These are phyloP conservation scores for Geotrichum ghanense DNA, from an alignment of 805 yeast species.

Conservation along the genomic window DNA sequence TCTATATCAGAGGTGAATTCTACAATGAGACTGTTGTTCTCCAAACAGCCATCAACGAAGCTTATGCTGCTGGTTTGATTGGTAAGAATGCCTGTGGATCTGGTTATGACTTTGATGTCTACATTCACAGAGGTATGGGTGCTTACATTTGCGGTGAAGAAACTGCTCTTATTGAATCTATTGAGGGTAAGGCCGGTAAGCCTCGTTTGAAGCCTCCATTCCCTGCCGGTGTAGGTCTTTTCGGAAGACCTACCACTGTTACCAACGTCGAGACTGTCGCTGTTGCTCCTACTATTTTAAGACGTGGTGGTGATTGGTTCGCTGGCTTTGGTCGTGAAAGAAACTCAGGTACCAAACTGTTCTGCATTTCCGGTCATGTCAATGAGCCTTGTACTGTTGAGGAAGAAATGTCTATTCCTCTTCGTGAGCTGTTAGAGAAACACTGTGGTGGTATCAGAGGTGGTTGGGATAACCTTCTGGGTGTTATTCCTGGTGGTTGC, in stretches of 20 bases:
- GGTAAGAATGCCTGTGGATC: conserved; percentile 84
- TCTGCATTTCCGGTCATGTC: conserved; percentile 82
- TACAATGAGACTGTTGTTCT: conserved; percentile 66
- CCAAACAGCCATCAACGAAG: conserved; percentile 79
- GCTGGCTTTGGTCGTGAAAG: conserved; percentile 75
- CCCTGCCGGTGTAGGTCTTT: conserved; percentile 89
- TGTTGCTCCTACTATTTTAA: conserved; percentile 78
- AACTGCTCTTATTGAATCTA: conserved; percentile 77
- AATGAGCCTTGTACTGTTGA: conserved; percentile 89
- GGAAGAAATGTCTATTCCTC: conserved; percentile 87
- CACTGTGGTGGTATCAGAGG: conserved; percentile 89
- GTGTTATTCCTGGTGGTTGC: conserved; percentile 84
- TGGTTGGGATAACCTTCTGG: conserved; percentile 85
- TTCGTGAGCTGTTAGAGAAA: conserved; percentile 69
- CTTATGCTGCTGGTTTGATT: conserved; percentile 65
- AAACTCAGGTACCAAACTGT: conserved; percentile 72
- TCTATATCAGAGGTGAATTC: conserved; percentile 84
- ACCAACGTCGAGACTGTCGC: conserved; percentile 88
- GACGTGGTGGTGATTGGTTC: conserved; percentile 88
- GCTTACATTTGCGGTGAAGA: conserved; percentile 91
- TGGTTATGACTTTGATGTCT: conserved; percentile 75
- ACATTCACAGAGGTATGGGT: conserved; percentile 86
- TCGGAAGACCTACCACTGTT: conserved; percentile 85
- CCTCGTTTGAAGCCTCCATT: conserved; percentile 91
- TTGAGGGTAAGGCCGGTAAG: conserved; percentile 89